These are phyloP conservation scores for Phytophthora citrophthora DNA, from an alignment of 352 stramenopile species.

Conservation along the genomic window DNA sequence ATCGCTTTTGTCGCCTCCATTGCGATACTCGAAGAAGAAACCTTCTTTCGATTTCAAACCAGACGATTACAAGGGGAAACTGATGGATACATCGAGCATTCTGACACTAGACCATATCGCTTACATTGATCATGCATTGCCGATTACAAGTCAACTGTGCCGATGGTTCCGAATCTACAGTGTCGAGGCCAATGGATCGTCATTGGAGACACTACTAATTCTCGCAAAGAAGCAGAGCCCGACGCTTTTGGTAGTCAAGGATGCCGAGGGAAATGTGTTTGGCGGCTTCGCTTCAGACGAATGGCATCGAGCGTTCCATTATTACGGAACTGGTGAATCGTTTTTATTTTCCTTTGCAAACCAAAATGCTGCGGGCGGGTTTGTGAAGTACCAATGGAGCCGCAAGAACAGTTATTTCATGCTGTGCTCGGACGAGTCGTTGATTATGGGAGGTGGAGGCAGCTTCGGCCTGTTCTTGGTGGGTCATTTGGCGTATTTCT, in stretches of 20 bases:
- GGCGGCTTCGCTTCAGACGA: slow-evolving; percentile 82
- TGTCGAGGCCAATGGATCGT: slow-evolving; percentile 76
- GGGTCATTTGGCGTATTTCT: slow-evolving; percentile 18
- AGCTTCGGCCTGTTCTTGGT: slow-evolving; percentile 91
- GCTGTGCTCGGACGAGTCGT: slow-evolving; percentile 89
- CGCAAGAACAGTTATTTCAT: slow-evolving; percentile 92
- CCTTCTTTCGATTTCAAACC: slow-evolving; percentile 60
- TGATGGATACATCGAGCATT: slow-evolving; percentile 76
- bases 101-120: slow-evolving; percentile 73
- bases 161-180: slow-evolving; percentile 87
- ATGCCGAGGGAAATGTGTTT: slow-evolving; percentile 79
- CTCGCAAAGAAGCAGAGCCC: slow-evolving; percentile 73
- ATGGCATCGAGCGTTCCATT: slow-evolving; percentile 83
- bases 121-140: slow-evolving; percentile 73
- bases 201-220: slow-evolving; percentile 75
- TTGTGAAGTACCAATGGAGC: slow-evolving; percentile 88
- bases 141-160: slow-evolving; percentile 81
- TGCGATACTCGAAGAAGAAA: slow-evolving; percentile 47
- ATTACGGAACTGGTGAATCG: slow-evolving; percentile 88
- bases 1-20: slow-evolving; percentile 24
- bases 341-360: slow-evolving; percentile 91
- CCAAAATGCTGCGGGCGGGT: slow-evolving; percentile 35
- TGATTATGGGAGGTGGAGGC: slow-evolving; percentile 91
- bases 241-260: slow-evolving; percentile 85
- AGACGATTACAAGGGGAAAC: slow-evolving; percentile 79